phyloP scores from a whole-genome alignment of 1,284 basidiomycete species.

The Sanghuangporus baumii region DNA sequence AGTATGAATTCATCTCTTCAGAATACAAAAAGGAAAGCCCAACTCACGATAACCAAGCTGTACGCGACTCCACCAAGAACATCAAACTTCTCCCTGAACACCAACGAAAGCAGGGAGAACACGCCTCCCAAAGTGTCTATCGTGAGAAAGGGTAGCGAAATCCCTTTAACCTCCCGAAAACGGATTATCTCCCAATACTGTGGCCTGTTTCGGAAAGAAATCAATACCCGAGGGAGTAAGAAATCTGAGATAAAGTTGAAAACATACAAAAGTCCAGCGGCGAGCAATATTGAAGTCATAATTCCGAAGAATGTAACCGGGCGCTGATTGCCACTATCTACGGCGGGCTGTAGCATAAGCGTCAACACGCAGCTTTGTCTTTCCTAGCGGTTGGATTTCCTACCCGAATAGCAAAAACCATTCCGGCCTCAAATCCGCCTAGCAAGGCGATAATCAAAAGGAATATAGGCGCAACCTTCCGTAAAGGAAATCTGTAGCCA shows the following conservation, averaged over 20 bases:
- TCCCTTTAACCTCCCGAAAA: slow-evolving; percentile 64
- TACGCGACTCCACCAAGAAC: slow-evolving; percentile 62
- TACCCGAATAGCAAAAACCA: slow-evolving; percentile 53
- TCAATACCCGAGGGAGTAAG: neutral
- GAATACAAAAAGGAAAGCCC: neutral
- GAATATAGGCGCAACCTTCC: slow-evolving; percentile 28
- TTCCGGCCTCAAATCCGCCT: slow-evolving; percentile 54
- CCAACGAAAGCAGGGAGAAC: slow-evolving; percentile 65
- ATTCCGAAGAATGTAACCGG: slow-evolving; percentile 63
- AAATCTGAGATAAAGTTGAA: neutral
- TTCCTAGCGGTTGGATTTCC: slow-evolving; percentile 15
- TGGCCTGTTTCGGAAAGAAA: slow-evolving; percentile 26
- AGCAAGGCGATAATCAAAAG: slow-evolving; percentile 36
- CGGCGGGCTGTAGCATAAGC: slow-evolving; percentile 30
- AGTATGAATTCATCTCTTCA: neutral
- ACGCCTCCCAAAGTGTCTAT: slow-evolving; percentile 71
- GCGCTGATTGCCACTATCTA: slow-evolving; percentile 38
- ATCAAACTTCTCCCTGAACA: slow-evolving; percentile 65
- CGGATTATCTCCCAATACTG: slow-evolving; percentile 66
- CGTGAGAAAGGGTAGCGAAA: slow-evolving; percentile 65
- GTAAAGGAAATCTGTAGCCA: slow-evolving; percentile 33
- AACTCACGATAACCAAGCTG: slow-evolving; percentile 50
- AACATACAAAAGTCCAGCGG: slow-evolving; percentile 52
- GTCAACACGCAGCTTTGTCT: neutral
- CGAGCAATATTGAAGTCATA: slow-evolving; percentile 54